Evolutionary conservation across 2,329 filamentous ascomycete species (phyloP).

Genomic region (Arachnopeziza araneosa): DNA sequence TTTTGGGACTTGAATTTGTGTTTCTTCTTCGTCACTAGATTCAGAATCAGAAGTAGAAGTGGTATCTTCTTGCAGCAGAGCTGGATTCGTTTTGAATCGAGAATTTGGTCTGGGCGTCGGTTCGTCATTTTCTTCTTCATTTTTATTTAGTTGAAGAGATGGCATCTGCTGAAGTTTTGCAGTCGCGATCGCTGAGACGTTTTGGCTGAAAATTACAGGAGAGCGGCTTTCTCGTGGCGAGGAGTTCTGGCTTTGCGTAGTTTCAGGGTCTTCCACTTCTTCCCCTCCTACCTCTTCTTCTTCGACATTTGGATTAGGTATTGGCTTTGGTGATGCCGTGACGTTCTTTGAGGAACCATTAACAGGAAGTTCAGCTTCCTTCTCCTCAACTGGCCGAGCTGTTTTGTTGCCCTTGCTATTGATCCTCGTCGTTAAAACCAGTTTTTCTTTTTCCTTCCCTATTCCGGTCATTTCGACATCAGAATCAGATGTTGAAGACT

Average conservation of each 20-base stretch:
- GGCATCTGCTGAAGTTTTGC: background rate
- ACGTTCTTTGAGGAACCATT: background rate
- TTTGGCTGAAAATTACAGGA: constrained; percentile 23
- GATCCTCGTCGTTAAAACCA: background rate
- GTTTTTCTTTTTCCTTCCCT: background rate
- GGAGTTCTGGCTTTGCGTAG: constrained; percentile 19
- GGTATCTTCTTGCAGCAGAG: background rate
- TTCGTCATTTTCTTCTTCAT: constrained; percentile 1
- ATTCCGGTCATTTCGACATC: background rate
- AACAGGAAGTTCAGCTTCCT: background rate
- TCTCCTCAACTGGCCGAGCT: background rate
- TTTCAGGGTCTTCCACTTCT: constrained; percentile 3
- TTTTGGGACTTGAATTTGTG: background rate
- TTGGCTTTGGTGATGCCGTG: background rate
- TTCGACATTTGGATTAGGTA: background rate
- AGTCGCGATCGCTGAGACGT: too few species aligned
- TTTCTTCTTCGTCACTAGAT: background rate
- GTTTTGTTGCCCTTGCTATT: background rate
- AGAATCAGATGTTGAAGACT: background rate
- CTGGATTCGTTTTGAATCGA: background rate
- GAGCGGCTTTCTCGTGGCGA: constrained; percentile 26
- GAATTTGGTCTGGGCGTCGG: background rate
- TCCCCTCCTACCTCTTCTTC: constrained; percentile 2
- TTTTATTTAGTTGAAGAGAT: background rate
- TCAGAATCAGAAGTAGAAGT: background rate